Evolutionary conservation across 495 filamentous ascomycete genomes (phyloP), one percentile per base, ranked within the genome.

Genomic region (Monascus purpureus): DNA sequence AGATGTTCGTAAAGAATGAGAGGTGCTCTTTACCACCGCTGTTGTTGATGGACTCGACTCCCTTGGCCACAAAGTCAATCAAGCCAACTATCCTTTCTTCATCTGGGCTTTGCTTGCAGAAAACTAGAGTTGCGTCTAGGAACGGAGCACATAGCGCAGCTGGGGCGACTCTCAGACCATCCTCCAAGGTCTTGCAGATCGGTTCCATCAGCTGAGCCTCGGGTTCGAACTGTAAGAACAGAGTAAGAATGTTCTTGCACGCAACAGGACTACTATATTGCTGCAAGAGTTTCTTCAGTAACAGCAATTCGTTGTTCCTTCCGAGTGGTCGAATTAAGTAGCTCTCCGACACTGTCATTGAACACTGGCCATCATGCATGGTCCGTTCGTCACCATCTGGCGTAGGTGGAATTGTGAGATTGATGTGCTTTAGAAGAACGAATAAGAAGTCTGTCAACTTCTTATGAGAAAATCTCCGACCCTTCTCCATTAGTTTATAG

Each of bases 21-120:
- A 77, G 49, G 46, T 77, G 72, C 34, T 76, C 73, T 35, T 47
- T 49, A 4, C 74, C 72, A 12, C 71, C 75, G 32, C 55, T 57
- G 16, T 53, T 56, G 17, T 65, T 64, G 39, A 77, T 73, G 13
- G 69, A 64, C 1, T 68, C 57, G 9, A 80, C 59, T 13, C 70
- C 69, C 28, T 60, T 56, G 12, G 72, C 59, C 35, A 74, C 65
- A 32, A 56, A 62, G 24, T 48, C 43, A 13, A 77, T 62, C 33
- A 76, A 41, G 6, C 52, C 46, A 17, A 53, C 37, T 17, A 70
- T 55, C 13, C 57, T 45, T 2, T 32, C 39, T 20, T 54, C 39
- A 17, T 52, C 53, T 11, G 57, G 57, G 25, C 60, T 54, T 25
- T 36, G 42, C 26, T 59, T 52, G 39, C 68, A 72, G 37, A 71